Base-by-base conservation (phyloP, 805 yeast species). In the Candida sakaeoensis region DNA sequence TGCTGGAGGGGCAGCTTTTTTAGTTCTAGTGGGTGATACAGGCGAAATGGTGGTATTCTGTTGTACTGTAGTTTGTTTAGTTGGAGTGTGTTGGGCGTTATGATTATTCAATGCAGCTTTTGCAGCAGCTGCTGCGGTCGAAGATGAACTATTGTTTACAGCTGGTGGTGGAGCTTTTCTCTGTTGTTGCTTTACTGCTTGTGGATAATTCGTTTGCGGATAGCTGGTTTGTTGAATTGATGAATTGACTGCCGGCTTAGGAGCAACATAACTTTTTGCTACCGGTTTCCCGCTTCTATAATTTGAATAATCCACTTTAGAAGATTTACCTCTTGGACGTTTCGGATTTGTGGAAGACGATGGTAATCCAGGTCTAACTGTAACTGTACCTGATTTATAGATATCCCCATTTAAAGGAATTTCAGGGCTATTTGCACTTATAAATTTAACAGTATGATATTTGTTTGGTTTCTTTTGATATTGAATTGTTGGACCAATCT, bases 381-480 rank as follows among this genome's bases (percentile, higher is more conserved):
- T 80, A 18, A 93, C 90, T 0, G 86, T 79, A 46, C 95, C 85
- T 3, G 96, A 87, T 65, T 93, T 93, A 69, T 93, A 93, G 8
- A 65, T 44, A 58, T 93, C 98, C 31, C 85, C 72, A 47, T 75
- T 58, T 8, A 51, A 53, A 8, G 95, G 95, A 21, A 84, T 82
- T n/a, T 77, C 56, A 4, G 48, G 36, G 6, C 61, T 62, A 9
- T 70, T 72, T 34, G 82, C 83, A 29, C 73, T 59, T 37, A 73
- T 77, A 54, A 84, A 78, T 59, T 85, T 89, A 49, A 93, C 84
- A 7, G 74, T 59, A 45, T 89, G 93, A 58, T 78, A 82, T 58
- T 78, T 77, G 2, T 95, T 95, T 1, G 96, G 88, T 59, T 93
- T 93, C 74, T 91, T 93, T 63, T 83, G 86, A 62, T 93, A 93